phyloP scores from a whole-genome alignment of 2,329 filamentous ascomycete genomes.

The Talaromyces sp. region DNA sequence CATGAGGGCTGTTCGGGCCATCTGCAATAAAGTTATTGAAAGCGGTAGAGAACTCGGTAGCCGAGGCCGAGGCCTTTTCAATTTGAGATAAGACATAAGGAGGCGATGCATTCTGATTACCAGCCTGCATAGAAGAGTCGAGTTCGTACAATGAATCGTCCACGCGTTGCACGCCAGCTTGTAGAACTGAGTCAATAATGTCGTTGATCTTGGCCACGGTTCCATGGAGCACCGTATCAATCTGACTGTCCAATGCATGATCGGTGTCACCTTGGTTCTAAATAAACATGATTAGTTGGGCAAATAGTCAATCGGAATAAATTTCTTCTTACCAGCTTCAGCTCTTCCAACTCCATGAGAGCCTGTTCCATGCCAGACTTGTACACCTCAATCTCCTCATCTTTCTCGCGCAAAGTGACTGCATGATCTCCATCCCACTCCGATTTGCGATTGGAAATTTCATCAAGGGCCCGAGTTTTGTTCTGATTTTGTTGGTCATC shows the following conservation, averaged over 20 bases:
- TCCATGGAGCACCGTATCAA: conserved; percentile 83
- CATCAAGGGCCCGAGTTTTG: conserved; percentile 85
- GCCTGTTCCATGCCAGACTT: conserved; percentile 98
- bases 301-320: background rate
- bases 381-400: conserved; percentile 97
- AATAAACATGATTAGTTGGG: conserved; percentile 4
- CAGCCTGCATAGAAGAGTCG: conserved; percentile 96
- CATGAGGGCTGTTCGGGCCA: conserved; percentile 84
- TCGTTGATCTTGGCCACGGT: conserved; percentile 94
- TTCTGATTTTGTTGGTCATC: conserved; percentile 53
- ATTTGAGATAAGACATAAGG: conserved; percentile 95
- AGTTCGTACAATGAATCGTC: conserved; percentile 97
- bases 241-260: conserved; percentile 80
- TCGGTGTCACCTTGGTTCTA: conserved; percentile 74
- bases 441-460: conserved; percentile 73
- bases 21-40: conserved; percentile 99
- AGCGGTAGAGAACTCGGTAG: conserved; percentile 95
- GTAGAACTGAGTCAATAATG: conserved; percentile 94
- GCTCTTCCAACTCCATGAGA: conserved; percentile 85
- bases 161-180: conserved; percentile 88
- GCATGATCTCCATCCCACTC: conserved; percentile 87
- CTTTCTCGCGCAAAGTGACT: conserved; percentile 83
- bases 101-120: conserved; percentile 96
- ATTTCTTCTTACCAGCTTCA: conserved; percentile 59
- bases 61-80: conserved; percentile 90